phyloP scores from a whole-genome alignment of 495 filamentous ascomycete species.

The Penicillium silybi region DNA sequence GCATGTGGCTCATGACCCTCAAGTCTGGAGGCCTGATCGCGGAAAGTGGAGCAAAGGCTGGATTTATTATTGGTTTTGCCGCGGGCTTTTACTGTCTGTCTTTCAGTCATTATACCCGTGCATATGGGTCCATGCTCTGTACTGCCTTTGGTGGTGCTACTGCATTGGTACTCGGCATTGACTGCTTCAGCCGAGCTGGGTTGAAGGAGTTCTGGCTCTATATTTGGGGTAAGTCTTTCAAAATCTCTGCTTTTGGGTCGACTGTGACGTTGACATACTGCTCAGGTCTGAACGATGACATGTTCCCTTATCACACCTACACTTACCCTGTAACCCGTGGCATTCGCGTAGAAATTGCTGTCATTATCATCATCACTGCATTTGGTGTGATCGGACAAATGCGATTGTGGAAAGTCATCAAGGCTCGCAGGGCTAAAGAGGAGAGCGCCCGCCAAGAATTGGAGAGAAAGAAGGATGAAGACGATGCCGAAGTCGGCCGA shows the following conservation, averaged over 20 bases:
- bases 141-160: conserved; percentile 83
- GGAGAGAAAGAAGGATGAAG: conserved; percentile 56
- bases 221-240: conserved; percentile 64
- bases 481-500: conserved; percentile 65
- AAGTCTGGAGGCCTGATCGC: conserved; percentile 71
- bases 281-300: conserved; percentile 65
- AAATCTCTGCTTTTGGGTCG: neutral
- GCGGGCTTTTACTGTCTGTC: conserved; percentile 65
- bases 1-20: conserved; percentile 86
- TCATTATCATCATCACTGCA: conserved; percentile 67
- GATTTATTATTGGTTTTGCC: conserved; percentile 72
- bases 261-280: conserved; percentile 8
- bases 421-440: conserved; percentile 62
- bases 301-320: conserved; percentile 69
- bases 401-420: conserved; percentile 83
- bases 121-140: conserved; percentile 68
- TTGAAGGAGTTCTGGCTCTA: conserved; percentile 96
- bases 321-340: conserved; percentile 86
- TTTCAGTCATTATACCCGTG: conserved; percentile 73
- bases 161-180: conserved; percentile 73
- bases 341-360: conserved; percentile 80
- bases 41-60: conserved; percentile 56
- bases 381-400: conserved; percentile 80
- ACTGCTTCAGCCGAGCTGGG: conserved; percentile 85
- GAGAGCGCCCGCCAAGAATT: conserved; percentile 53